phyloP scores from a whole-genome alignment of 1,139 yeast genomes.

The Hyphopichia khmerensis region DNA sequence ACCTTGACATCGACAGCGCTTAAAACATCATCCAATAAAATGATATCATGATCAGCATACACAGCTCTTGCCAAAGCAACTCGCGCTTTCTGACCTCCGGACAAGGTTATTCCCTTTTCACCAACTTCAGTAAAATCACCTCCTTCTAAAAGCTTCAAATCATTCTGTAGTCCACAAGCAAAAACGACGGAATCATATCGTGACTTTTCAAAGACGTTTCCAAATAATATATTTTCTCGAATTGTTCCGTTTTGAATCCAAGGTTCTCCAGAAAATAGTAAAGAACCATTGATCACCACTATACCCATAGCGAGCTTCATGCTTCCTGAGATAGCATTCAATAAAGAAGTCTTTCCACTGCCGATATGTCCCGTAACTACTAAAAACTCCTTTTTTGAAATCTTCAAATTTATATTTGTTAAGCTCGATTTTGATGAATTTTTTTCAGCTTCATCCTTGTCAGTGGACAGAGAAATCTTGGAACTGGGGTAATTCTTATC shows the following conservation, averaged over 20 bases:
- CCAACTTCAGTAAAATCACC: constrained; percentile 25
- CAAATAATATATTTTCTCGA: constrained; percentile 27
- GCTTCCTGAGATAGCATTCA: constrained; percentile 21
- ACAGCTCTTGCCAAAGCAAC: constrained; percentile 24
- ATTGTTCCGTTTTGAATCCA: constrained; percentile 33
- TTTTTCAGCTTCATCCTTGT: not conserved
- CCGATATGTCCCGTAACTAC: constrained; percentile 24
- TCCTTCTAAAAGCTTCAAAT: constrained; percentile 17
- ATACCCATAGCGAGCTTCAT: constrained; percentile 20
- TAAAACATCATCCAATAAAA: constrained; percentile 23
- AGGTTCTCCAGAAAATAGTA: constrained; percentile 20
- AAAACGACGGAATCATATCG: constrained; percentile 16
- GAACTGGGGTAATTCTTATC: no score
- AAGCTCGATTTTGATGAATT: not conserved
- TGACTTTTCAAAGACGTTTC: constrained; percentile 17
- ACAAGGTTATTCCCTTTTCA: constrained; percentile 24
- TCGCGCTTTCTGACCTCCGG: constrained; percentile 29
- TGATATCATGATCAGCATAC: constrained; percentile 16
- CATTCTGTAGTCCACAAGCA: constrained; percentile 26
- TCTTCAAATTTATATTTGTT: constrained; percentile 12
- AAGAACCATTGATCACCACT: constrained; percentile 15
- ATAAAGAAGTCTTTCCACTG: constrained; percentile 22
- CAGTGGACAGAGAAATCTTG: constrained; percentile 11
- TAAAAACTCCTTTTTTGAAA: constrained; percentile 18
- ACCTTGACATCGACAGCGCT: constrained; percentile 25